These are phyloP conservation scores for Madurella mycetomatis DNA, from an alignment of 2,329 filamentous ascomycete genomes.

Conservation along the genomic window DNA sequence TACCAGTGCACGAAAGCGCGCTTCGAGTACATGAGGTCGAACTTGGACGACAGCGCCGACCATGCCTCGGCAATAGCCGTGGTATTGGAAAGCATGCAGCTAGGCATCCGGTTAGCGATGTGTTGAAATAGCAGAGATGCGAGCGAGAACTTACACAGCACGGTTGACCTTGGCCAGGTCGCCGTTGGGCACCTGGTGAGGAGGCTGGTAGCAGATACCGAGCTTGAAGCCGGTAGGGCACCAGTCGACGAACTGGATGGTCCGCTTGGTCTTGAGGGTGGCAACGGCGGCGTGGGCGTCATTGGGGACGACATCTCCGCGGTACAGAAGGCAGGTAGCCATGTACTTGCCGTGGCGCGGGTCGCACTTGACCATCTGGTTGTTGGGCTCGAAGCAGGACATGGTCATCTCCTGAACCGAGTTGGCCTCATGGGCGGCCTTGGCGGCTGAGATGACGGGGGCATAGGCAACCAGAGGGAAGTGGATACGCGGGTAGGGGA, in stretches of 20 bases:
- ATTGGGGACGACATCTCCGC: slow-evolving; percentile 95
- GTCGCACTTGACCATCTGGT: slow-evolving; percentile 99
- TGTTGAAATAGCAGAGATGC: neutral
- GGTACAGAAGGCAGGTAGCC: slow-evolving; percentile 97
- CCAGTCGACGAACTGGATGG: slow-evolving; percentile 99
- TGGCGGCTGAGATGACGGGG: slow-evolving; percentile 88
- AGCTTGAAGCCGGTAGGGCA: slow-evolving; percentile 99
- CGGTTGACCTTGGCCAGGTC: slow-evolving; percentile 97
- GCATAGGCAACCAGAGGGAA: slow-evolving; percentile 97
- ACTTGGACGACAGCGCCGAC: slow-evolving; percentile 94
- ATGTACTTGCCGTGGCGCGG: slow-evolving; percentile 99
- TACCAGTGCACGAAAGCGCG: slow-evolving; percentile 99
- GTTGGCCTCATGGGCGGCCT: slow-evolving; percentile 97
- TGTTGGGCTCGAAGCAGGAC: slow-evolving; percentile 99
- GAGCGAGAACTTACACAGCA: slow-evolving; percentile 70
- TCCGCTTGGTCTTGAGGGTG: slow-evolving; percentile 97
- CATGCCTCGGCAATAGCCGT: slow-evolving; percentile 98
- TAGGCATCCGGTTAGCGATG: slow-evolving; percentile 35
- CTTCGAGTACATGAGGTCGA: slow-evolving; percentile 99
- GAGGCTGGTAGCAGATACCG: slow-evolving; percentile 99
- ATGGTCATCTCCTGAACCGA: slow-evolving; percentile 97
- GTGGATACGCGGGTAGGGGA: slow-evolving; percentile 97
- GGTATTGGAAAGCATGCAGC: slow-evolving; percentile 98
- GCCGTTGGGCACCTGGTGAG: slow-evolving; percentile 91
- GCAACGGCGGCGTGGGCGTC: slow-evolving; percentile 90